Conservation (phyloP, 1,284 basidiomycete species). For the Volvariella surrecta region DNA sequence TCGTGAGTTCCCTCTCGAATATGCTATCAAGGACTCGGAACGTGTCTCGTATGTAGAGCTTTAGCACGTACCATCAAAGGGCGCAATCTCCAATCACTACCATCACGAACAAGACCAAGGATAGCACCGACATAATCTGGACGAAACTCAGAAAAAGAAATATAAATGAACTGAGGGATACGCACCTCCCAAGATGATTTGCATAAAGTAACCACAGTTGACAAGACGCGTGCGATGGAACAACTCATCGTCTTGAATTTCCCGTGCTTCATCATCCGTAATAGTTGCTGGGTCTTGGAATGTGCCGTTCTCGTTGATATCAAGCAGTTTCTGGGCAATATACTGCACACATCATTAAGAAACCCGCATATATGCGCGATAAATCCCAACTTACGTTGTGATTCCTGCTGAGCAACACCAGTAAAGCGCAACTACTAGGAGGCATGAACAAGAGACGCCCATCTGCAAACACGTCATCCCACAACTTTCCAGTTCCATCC, state of each 20-base stretch:
- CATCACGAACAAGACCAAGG: slow-evolving; percentile 55
- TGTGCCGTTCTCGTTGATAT: slow-evolving; percentile 56
- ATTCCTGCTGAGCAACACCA: slow-evolving; percentile 66
- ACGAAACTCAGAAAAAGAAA: slow-evolving; percentile 1
- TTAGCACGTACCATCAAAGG: slow-evolving; percentile 41
- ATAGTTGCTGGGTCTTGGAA: slow-evolving; percentile 26
- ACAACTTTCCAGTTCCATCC: slow-evolving; percentile 59
- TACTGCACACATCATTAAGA: slow-evolving; percentile 33
- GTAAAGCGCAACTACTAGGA: slow-evolving; percentile 58
- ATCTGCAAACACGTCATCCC: slow-evolving; percentile 67
- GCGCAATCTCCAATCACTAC: slow-evolving; percentile 50
- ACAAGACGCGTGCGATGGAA: slow-evolving; percentile 70
- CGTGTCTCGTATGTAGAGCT: neutral
- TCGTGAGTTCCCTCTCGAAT: slow-evolving; percentile 37
- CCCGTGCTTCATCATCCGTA: slow-evolving; percentile 20
- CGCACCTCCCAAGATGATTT: slow-evolving; percentile 51
- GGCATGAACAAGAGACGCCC: slow-evolving; percentile 66
- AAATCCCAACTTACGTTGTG: slow-evolving; percentile 49
- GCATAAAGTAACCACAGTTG: slow-evolving; percentile 69
- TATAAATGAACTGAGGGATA: slow-evolving; percentile 3
- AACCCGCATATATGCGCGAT: neutral
- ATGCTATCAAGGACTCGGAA: neutral
- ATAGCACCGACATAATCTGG: slow-evolving; percentile 68
- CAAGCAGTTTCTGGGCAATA: slow-evolving; percentile 59
- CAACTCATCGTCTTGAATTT: slow-evolving; percentile 61